Evolutionary conservation across 2,329 filamentous ascomycete genomes (phyloP), one percentile per base, ranked within the genome.

Genomic region (Xylariaceae sp.): DNA sequence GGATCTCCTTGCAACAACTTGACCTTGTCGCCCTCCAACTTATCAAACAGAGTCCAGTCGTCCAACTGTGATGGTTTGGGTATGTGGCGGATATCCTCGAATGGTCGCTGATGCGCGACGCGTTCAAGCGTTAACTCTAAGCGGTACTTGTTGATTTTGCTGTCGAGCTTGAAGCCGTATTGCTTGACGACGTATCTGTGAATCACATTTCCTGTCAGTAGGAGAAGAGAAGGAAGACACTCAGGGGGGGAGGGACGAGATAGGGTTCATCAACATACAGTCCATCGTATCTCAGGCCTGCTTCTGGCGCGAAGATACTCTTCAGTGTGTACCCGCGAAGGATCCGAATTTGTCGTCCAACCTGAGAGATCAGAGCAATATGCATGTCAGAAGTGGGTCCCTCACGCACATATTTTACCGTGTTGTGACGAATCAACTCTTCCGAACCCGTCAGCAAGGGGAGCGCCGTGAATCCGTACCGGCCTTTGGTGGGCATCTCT

Each of bases 241-340:
- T 14, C 16, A 5, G 19, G 28, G 23, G 6, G 17, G 19, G 14
- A 3, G 12, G 17, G 24, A 14, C 4, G 28, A 24, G 37, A 26
- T 6, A 11, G 24, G 17, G 2, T 23, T 31, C 2, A 37, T 33
- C n/a, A 12, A 73, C 81, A 69, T 72, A 85, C 82, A 84, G 62
- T 47, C 84, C 84, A 65, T 87, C 84, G 59, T 85, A 86, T 57
- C 84, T 74, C 24, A 86, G 66, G 2, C 84, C 84, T 2, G 74
- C 80, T 31, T 67, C 65, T 1, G 84, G 84, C 3, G 83, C 81
- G 54, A 79, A 75, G 1, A 76, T 73, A 53, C 83, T 85, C 60
- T 76, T 76, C 17, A 86, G 73, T 28, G 69, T 71, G 58, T 80
- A 72, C 2, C 83, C 82, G 43, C 84, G 72, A 21, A 87, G 67